Conservation (phyloP, 208 protist species). For the Trypanosoma conorhini region DNA sequence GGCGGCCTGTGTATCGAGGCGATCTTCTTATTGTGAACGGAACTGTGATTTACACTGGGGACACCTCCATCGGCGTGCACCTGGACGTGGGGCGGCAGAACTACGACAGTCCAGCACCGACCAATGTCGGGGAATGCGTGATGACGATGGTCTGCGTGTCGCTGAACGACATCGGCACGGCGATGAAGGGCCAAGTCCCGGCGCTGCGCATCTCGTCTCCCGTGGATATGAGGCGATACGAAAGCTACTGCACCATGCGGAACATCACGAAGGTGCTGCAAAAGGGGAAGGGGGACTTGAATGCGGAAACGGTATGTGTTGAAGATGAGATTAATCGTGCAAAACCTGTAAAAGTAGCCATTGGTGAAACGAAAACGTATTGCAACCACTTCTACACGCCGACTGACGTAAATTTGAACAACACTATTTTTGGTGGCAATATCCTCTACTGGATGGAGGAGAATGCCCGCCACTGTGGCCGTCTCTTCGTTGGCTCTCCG, state of each 20-base stretch:
- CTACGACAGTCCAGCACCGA: constrained; percentile 28
- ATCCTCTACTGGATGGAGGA: constrained; percentile 59
- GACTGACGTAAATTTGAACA: constrained; percentile 44
- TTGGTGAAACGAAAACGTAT: constrained; percentile 15
- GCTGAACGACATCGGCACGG: background rate
- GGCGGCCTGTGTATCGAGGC: constrained; percentile 43
- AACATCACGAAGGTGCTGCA: constrained; percentile 11
- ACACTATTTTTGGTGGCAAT: constrained; percentile 59
- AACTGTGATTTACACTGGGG: constrained; percentile 36
- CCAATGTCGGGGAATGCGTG: constrained; percentile 36
- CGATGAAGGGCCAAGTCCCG: constrained; percentile 13
- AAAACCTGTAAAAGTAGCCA: constrained; percentile 31
- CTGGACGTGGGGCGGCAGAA: constrained; percentile 37
- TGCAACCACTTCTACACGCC: constrained; percentile 33
- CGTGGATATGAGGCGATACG: constrained; percentile 26
- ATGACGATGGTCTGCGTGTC: constrained; percentile 34
- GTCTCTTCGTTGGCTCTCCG: constrained; percentile 39
- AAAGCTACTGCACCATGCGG: constrained; percentile 28
- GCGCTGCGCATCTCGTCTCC: constrained; percentile 27
- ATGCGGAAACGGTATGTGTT: constrained; percentile 18
- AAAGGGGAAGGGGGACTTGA: background rate
- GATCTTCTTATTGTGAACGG: constrained; percentile 44
- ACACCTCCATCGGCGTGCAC: constrained; percentile 41
- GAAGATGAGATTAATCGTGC: constrained; percentile 37
- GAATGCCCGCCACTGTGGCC: constrained; percentile 55